Base-by-base conservation (phyloP, 2,329 filamentous ascomycete species). In the Falciphora oryzae region DNA sequence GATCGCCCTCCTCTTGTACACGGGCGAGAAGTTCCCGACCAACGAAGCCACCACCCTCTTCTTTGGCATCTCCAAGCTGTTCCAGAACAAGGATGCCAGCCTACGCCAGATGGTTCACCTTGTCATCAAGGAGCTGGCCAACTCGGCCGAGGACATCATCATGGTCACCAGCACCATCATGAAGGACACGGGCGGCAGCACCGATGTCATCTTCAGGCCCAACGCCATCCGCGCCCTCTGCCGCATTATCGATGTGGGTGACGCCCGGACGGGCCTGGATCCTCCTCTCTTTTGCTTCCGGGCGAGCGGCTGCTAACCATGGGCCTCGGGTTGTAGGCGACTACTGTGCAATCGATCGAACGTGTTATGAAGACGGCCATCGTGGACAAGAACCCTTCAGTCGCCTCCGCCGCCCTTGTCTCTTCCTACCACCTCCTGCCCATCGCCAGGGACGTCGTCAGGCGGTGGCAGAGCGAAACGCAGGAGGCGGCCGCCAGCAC, bases 81-180 rank as follows among this genome's bases (percentile, higher is more conserved):
- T 99, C 85, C 94, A 98, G 83, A 98, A 98, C 81, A 98, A 97
- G 80, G 95, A 99, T 89, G 91, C 93, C 73, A 94, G 92, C 72
- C 84, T 99, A 75, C 92, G 95, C 73, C 95, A 99, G 83, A 97
- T 98, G 93, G 94, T 99, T 63, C 96, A 98, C 81, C 85, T 98
- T 70, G 89, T 97, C 75, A 92, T 98, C 82, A 99, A 98, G 86
- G 95, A 99, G 85, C 84, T 99, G 73, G 92, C 94, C 70, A 88
- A 89, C 77, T 97, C 93, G 29, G 95, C 95, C 66, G 93, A 98
- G 81, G 95, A 99, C 83, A 96, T 97, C 69, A 99, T 99, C 76
- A 98, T 99, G 95, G 95, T 97, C 67, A 99, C 95, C 25, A 96
- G 92, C 79, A 97, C 94, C 71, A 97, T 99, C 72, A 99, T 98